phyloP scores from a whole-genome alignment of 2,329 filamentous ascomycete genomes.

The Colletotrichum acutatum region DNA sequence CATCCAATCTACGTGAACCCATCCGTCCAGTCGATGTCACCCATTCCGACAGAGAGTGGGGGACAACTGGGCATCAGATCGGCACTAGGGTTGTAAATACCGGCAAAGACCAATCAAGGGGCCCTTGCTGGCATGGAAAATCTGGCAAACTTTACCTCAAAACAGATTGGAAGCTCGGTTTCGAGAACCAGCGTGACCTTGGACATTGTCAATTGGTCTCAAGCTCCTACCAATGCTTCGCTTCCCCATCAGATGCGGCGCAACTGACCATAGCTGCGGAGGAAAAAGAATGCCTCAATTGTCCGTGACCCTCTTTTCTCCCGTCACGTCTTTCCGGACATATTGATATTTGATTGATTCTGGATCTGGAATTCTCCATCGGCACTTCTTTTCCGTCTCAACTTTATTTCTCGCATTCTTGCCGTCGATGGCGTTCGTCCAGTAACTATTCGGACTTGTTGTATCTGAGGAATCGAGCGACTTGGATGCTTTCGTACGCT shows the following conservation, averaged over 20 bases:
- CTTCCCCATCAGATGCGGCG: background rate
- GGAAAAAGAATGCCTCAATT: no score
- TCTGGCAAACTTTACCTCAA: conserved; percentile 7
- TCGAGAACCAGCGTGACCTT: background rate
- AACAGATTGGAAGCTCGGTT: conserved; percentile 21
- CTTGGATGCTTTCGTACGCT: no score
- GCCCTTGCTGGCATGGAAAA: background rate
- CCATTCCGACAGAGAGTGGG: background rate
- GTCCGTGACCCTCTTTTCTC: no score
- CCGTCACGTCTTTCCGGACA: no score
- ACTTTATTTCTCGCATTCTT: no score
- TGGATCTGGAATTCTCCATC: no score
- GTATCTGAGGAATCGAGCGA: no score
- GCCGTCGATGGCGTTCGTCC: no score
- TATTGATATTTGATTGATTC: no score
- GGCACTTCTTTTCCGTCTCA: no score
- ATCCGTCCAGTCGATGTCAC: background rate
- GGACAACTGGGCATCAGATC: conserved; percentile 1
- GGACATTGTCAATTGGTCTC: background rate
- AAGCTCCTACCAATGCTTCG: background rate
- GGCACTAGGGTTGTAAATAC: conserved; percentile 14
- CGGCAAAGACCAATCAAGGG: conserved; percentile 9
- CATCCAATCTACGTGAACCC: conserved; percentile 8
- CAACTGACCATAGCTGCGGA: background rate
- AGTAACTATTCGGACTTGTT: no score